A percentile compares a stretch with the other conserved stretches of the same genome.
Evolutionary conservation across 2,329 filamentous ascomycete genomes (phyloP).

Genomic region (Pseudogymnoascus sp.): DNA sequence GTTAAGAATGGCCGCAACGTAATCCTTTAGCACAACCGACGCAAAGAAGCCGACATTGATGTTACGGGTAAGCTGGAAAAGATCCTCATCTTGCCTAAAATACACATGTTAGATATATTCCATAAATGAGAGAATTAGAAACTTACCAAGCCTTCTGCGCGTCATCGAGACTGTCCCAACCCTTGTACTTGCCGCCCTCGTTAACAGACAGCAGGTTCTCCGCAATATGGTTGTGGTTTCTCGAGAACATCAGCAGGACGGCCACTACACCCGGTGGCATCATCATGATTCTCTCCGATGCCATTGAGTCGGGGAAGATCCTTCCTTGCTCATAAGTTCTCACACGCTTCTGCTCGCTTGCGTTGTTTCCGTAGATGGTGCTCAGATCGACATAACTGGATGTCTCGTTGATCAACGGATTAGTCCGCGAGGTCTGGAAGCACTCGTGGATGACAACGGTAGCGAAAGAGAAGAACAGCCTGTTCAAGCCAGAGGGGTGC

Average conservation of each 20-base stretch:
- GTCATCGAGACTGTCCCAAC: slow-evolving; percentile 31
- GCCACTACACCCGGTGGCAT: slow-evolving; percentile 39
- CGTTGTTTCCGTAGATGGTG: slow-evolving; percentile 38
- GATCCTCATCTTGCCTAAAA: slow-evolving; percentile 37
- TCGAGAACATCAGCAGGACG: slow-evolving; percentile 34
- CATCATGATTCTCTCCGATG: slow-evolving; percentile 38
- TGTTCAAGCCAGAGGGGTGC: slow-evolving; percentile 37
- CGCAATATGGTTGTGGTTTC: slow-evolving; percentile 38
- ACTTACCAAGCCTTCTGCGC: slow-evolving; percentile 32
- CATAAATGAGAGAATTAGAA: not conserved
- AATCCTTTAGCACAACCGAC: slow-evolving; percentile 36
- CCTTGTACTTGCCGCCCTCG: slow-evolving; percentile 35
- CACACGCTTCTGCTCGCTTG: slow-evolving; percentile 33
- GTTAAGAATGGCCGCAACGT: slow-evolving; percentile 38
- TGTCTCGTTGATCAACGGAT: slow-evolving; percentile 37
- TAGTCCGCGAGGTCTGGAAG: slow-evolving; percentile 34
- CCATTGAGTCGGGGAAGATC: slow-evolving; percentile 36
- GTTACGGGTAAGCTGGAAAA: slow-evolving; percentile 38
- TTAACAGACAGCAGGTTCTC: slow-evolving; percentile 34
- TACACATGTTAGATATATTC: slow-evolving; percentile 12
- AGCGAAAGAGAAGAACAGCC: slow-evolving; percentile 39
- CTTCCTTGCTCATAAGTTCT: slow-evolving; percentile 35
- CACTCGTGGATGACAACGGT: slow-evolving; percentile 40
- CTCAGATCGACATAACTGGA: slow-evolving; percentile 39
- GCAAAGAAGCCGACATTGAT: slow-evolving; percentile 41